These are phyloP conservation scores for Nakazawaea sp. DNA, from an alignment of 805 yeast genomes.

Conservation along the genomic window DNA sequence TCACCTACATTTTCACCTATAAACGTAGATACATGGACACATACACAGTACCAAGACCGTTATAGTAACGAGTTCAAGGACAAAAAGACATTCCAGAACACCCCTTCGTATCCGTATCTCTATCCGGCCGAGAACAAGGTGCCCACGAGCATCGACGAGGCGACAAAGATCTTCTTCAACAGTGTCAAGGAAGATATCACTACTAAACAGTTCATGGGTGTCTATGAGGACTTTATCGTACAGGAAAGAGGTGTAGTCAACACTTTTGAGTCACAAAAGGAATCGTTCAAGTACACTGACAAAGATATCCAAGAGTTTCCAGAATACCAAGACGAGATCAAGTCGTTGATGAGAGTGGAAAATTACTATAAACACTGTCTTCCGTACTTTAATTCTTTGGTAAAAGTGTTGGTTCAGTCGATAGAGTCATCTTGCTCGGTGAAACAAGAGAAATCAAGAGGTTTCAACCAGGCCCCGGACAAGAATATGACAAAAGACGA, in stretches of 20 bases:
- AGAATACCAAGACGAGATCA: constrained; percentile 26
- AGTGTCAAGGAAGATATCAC: constrained; percentile 62
- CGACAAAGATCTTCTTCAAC: constrained; percentile 56
- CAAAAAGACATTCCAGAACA: constrained; percentile 24
- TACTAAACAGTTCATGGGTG: constrained; percentile 65
- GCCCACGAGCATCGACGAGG: constrained; percentile 77
- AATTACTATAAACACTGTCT: constrained; percentile 46
- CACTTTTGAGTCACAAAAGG: constrained; percentile 16
- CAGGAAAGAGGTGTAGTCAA: constrained; percentile 55
- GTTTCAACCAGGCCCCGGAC: constrained; percentile 14
- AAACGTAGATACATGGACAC: neutral
- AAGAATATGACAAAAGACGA: constrained; percentile 15
- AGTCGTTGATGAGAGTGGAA: constrained; percentile 50
- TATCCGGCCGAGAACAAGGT: constrained; percentile 31
- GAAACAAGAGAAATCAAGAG: constrained; percentile 5
- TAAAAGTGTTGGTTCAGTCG: constrained; percentile 56
- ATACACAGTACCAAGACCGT: neutral
- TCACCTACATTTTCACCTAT: constrained; percentile 64
- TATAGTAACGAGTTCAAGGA: neutral
- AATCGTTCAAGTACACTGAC: constrained; percentile 16
- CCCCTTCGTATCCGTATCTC: constrained; percentile 23
- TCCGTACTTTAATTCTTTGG: constrained; percentile 54
- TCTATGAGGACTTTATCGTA: constrained; percentile 60
- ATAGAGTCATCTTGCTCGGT: constrained; percentile 43
- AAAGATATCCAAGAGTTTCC: constrained; percentile 28